Evolutionary conservation across 1,139 yeast species (phyloP).

Genomic region (Schwanniomyces etchellsii): DNA sequence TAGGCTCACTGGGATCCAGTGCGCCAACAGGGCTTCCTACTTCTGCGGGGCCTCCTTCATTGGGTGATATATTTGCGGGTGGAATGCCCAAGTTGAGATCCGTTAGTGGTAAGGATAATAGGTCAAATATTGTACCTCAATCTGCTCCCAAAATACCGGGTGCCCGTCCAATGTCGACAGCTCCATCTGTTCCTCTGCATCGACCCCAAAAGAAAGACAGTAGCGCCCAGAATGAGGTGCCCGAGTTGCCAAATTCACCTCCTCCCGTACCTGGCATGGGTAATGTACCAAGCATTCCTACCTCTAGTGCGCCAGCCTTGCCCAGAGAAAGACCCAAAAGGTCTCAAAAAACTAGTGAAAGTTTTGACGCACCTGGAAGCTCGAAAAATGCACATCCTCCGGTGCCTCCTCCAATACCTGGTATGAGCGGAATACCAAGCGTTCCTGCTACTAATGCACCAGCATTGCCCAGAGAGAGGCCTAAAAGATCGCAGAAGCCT

Average conservation of each 20-base stretch:
- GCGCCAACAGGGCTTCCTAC: conserved; percentile 13
- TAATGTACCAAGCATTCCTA: conserved; percentile 4
- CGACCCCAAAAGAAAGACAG: conserved; percentile 3
- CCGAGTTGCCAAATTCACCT: conserved; percentile 8
- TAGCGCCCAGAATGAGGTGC: conserved; percentile 4
- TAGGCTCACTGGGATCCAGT: conserved; percentile 7
- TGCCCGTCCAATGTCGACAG: conserved; percentile 8
- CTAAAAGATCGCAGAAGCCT: too few relatives aligned
- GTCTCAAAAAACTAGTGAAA: too few relatives aligned
- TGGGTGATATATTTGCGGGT: conserved; percentile 80
- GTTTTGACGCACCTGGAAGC: too few relatives aligned
- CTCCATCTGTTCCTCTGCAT: conserved; percentile 22
- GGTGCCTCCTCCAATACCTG: too few relatives aligned
- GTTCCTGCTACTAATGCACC: conserved; percentile 4
- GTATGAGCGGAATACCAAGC: too few relatives aligned
- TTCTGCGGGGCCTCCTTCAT: conserved; percentile 45
- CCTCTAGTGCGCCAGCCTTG: conserved; percentile 12
- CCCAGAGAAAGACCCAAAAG: not conserved
- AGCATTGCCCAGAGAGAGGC: conserved; percentile 8
- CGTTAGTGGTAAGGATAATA: conserved; percentile 33
- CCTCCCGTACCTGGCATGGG: conserved; percentile 13
- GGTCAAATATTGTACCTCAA: conserved; percentile 38
- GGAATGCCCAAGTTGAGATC: conserved; percentile 79
- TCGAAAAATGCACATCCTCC: too few relatives aligned
- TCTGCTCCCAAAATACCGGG: conserved; percentile 34